phyloP scores from a whole-genome alignment of 2,329 filamentous ascomycete species.

The Neofusicoccum kwambonambiense region DNA sequence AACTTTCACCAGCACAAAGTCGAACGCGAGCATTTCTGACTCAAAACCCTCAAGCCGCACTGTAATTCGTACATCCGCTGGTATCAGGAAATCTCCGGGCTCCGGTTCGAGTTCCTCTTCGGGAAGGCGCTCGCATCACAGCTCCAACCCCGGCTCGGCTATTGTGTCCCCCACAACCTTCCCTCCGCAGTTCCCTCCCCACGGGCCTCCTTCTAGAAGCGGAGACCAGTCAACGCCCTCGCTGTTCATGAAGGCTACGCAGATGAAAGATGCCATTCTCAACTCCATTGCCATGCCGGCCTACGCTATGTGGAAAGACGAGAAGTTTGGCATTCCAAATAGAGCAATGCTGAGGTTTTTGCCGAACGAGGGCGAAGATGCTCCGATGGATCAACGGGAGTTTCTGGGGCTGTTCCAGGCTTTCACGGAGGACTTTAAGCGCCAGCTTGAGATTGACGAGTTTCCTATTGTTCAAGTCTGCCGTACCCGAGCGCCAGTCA shows the following conservation, averaged over 20 bases:
- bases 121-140: constrained; percentile 28
- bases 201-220: constrained; percentile 61
- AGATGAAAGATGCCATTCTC: constrained; percentile 74
- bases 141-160: constrained; percentile 38
- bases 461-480: constrained; percentile 67
- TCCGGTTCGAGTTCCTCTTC: constrained; percentile 42
- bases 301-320: constrained; percentile 78
- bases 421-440: constrained; percentile 66
- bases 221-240: constrained; percentile 60
- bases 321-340: constrained; percentile 72
- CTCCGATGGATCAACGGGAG: constrained; percentile 43
- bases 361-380: constrained; percentile 38
- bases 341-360: constrained; percentile 54
- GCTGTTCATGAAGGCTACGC: constrained; percentile 68
- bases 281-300: constrained; percentile 74
- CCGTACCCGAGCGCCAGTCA: constrained; percentile 60
- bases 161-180: constrained; percentile 56
- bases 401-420: constrained; percentile 61
- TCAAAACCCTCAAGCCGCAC: constrained; percentile 33
- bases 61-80: constrained; percentile 44
- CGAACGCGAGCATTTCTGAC: constrained; percentile 4
- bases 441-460: constrained; percentile 56
- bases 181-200: constrained; percentile 62
- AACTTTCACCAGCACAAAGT: constrained; percentile 64
- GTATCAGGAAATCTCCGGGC: constrained; percentile 33